A percentile compares a stretch with the other conserved stretches of the same genome.
These are phyloP conservation scores for Viola odorata DNA, from an alignment of 345 rosid species.

Conservation along the genomic window DNA sequence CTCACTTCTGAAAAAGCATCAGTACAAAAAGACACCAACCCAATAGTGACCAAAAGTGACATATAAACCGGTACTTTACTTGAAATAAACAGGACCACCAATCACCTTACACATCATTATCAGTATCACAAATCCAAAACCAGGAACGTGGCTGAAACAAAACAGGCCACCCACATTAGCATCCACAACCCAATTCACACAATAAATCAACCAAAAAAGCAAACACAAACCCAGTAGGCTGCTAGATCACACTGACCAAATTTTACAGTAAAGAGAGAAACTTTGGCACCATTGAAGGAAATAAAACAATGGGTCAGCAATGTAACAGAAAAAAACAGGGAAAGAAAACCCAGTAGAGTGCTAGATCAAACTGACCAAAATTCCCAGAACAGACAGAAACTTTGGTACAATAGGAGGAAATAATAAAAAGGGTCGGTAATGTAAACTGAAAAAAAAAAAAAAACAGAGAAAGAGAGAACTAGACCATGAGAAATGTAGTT, in stretches of 20 bases:
- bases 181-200: too few relatives aligned
- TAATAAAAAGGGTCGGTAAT: not conserved
- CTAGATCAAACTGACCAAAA: not conserved
- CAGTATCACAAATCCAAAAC: too few relatives aligned
- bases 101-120: too few relatives aligned
- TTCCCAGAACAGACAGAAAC: too few relatives aligned
- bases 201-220: not conserved
- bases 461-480: not conserved
- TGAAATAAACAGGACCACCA: conserved; percentile 4
- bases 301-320: not conserved
- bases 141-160: too few relatives aligned
- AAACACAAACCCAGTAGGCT: conserved; percentile 1
- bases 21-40: too few relatives aligned
- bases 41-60: too few relatives aligned
- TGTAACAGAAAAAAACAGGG: not conserved
- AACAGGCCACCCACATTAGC: too few relatives aligned
- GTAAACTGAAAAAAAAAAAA: not conserved
- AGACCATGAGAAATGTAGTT: conserved; percentile 59
- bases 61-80: conserved; percentile 3
- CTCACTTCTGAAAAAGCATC: too few relatives aligned
- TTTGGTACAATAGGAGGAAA: not conserved
- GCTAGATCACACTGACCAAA: not conserved
- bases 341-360: conserved; percentile 1
- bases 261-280: too few relatives aligned
- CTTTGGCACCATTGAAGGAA: not conserved